Percentiles rank a stretch among this genome's conserved stretches.
phyloP scores from a whole-genome alignment of 345 rosid genomes.

The Acer campestre region DNA sequence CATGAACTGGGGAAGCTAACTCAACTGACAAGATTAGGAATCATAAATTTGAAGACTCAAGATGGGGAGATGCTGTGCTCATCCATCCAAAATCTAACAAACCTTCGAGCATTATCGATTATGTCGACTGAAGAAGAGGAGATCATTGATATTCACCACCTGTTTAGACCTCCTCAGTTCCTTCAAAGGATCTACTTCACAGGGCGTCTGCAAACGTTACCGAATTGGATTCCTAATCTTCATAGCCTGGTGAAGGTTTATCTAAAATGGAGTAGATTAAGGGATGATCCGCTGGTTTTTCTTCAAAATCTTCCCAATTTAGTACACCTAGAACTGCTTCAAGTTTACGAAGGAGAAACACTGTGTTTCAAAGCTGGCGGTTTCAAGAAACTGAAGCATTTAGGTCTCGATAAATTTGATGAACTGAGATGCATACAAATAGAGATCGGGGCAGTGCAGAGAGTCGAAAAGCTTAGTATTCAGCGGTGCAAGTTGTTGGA shows the following conservation, averaged over 20 bases:
- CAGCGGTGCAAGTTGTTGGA: slow-evolving; percentile 28
- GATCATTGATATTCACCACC: slow-evolving; percentile 25
- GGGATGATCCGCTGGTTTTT: slow-evolving; percentile 29
- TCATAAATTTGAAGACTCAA: slow-evolving; percentile 38
- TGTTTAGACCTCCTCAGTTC: slow-evolving; percentile 27
- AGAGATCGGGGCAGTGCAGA: slow-evolving; percentile 31
- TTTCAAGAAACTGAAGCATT: slow-evolving; percentile 30
- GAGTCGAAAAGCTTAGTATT: slow-evolving; percentile 28
- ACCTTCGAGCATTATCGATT: slow-evolving; percentile 34
- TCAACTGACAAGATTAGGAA: slow-evolving; percentile 41
- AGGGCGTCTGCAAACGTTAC: slow-evolving; percentile 31
- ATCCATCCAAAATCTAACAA: slow-evolving; percentile 28
- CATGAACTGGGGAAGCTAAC: slow-evolving; percentile 39
- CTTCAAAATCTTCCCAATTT: slow-evolving; percentile 40
- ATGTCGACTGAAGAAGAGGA: slow-evolving; percentile 22
- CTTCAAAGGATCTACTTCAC: slow-evolving; percentile 37
- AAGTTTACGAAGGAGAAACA: slow-evolving; percentile 31
- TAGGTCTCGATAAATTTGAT: slow-evolving; percentile 32
- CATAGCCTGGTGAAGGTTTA: slow-evolving; percentile 26
- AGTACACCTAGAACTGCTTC: slow-evolving; percentile 30
- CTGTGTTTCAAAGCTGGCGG: slow-evolving; percentile 28
- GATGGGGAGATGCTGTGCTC: slow-evolving; percentile 38
- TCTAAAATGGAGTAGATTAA: slow-evolving; percentile 22
- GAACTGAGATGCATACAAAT: slow-evolving; percentile 24
- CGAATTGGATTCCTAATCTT: slow-evolving; percentile 32